These are phyloP conservation scores for Physcomitrium patens DNA, from an alignment of 225 moss, liverwort and hornwort species.

Conservation along the genomic window DNA sequence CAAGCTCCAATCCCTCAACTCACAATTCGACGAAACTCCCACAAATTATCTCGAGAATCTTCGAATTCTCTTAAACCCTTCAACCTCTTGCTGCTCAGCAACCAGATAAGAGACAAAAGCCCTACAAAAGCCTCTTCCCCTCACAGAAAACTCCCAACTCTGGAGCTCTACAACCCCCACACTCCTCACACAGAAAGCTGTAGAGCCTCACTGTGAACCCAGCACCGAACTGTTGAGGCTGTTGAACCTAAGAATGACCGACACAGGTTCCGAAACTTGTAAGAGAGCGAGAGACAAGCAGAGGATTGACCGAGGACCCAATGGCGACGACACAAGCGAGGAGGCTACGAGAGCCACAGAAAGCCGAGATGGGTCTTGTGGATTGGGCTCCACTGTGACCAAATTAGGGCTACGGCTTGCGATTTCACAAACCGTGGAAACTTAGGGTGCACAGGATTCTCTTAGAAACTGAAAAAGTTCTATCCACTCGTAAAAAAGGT, in stretches of 20 bases:
- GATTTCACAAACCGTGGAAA: slow-evolving; percentile 1
- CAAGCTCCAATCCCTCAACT: background rate
- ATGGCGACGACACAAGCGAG: background rate
- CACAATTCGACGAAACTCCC: background rate
- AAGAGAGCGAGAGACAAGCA: background rate
- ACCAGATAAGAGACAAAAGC: no score
- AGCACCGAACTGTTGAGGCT: background rate
- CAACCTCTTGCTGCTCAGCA: no score
- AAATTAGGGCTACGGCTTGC: background rate
- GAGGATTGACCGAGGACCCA: background rate
- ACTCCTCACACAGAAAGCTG: no score
- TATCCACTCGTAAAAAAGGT: slow-evolving; percentile 11
- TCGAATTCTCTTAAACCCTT: background rate
- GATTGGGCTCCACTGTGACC: slow-evolving; percentile 14
- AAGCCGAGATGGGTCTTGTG: background rate
- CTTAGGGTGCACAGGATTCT: slow-evolving; percentile 1
- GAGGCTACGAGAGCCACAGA: slow-evolving; percentile 17
- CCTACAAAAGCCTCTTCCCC: no score
- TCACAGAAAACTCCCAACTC: no score
- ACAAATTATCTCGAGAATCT: background rate
- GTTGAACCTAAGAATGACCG: slow-evolving; percentile 11
- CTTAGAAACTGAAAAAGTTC: slow-evolving; percentile 10
- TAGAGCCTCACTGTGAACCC: background rate
- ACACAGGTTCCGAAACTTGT: background rate
- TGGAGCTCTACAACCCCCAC: no score